Base-by-base conservation (phyloP, 441 rosid species). In the Macaranga tanarius region DNA sequence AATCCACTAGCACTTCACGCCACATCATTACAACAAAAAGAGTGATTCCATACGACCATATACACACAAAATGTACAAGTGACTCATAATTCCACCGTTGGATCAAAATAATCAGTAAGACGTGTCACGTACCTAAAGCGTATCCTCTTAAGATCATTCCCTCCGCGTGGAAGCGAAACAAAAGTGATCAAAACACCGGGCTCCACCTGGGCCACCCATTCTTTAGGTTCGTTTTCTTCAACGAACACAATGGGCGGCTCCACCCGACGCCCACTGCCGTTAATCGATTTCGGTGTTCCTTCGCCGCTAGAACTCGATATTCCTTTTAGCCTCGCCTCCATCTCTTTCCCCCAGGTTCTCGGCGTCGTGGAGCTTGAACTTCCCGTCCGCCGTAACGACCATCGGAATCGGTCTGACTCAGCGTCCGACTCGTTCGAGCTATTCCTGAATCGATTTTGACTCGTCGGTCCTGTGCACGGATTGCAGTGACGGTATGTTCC, bases 141-240 rank as follows among this genome's bases (percentile, higher is more conserved):
- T 79, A 92, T 92, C 68, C 95, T 87, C 80, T 85, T 92, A 50
- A 92, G 96, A 86, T 92, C 96, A 70, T 90, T 92, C 10, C 97
- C 95, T 78, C 95, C 97, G 59, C 86, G 84, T 61, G 92, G 96
- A 28, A 92, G 86, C 67, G 96, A 90, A 48, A 89, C 84, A 80
- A 92, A 90, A 40, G 94, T 89, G 40, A 92, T 92, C 51, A 92
- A 87, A 60, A 90, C 96, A 0, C 96, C 96, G 44, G 96, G 95
- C 87, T 92, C 97, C 71, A 95, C 96, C 82, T 94, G 99, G 67
- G 99, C 97, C 11, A 95, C 92, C 97, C 97, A 95, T 77, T 95
- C 97, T 73, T 89, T 94, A 0, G 99, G 97, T 74, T 92, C 96
- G 70, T 72, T 89, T 88, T 95, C 99, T 79, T 86, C 93, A 51